Evolutionary conservation across 768 basidiomycete species (phyloP).

Genomic region (Imleria badia): DNA sequence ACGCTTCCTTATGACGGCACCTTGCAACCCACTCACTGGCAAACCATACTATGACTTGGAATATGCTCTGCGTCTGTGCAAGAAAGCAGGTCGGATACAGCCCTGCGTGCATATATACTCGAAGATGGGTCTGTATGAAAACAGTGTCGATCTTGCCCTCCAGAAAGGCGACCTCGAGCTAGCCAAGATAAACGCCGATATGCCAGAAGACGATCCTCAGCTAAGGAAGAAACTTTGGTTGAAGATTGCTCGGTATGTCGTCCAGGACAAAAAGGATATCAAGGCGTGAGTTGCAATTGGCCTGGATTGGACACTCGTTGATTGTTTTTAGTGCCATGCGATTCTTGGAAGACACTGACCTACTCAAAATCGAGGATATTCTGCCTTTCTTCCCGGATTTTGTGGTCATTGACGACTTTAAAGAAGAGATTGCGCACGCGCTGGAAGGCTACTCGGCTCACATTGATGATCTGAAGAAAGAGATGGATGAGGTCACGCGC

Average conservation of each 20-base stretch:
- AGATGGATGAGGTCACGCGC: conserved; percentile 95
- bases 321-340: conserved; percentile 77
- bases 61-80: conserved; percentile 92
- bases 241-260: conserved; percentile 97
- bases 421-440: conserved; percentile 96
- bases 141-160: conserved; percentile 91
- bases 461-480: conserved; percentile 84
- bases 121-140: conserved; percentile 97
- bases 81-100: conserved; percentile 73
- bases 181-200: conserved; percentile 93
- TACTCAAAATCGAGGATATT: conserved; percentile 98
- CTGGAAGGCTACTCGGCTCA: conserved; percentile 91
- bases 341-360: conserved; percentile 90
- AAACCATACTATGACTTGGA: conserved; percentile 96
- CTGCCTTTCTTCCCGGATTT: conserved; percentile 99
- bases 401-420: conserved; percentile 98
- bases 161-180: conserved; percentile 94
- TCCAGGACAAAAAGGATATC: conserved; percentile 97
- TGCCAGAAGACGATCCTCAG: conserved; percentile 86
- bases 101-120: conserved; percentile 97
- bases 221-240: conserved; percentile 95
- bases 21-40: conserved; percentile 76
- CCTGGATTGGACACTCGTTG: background rate
- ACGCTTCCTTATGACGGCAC: conserved; percentile 80
- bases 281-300: conserved; percentile 70